Conservation (phyloP, 345 rosid species). For the Eucalyptus brandiana region DNA sequence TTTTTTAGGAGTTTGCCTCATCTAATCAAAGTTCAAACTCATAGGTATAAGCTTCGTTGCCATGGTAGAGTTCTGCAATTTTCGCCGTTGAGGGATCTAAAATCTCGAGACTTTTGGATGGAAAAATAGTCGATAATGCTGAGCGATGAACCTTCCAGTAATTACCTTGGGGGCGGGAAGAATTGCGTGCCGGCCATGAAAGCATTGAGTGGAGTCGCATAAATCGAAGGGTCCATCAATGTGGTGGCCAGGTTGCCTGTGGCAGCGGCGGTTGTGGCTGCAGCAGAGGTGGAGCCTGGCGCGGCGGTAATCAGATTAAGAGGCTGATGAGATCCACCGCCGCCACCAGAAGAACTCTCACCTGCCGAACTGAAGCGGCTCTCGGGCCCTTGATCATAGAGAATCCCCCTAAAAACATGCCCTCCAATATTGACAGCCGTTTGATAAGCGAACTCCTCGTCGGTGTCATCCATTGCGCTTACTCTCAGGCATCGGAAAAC, state of each 20-base stretch:
- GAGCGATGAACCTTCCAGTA: not conserved
- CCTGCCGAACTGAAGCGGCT: not conserved
- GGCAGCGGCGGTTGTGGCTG: not conserved
- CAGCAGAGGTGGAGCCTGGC: not conserved
- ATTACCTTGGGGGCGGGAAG: constrained; percentile 28
- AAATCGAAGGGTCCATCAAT: constrained; percentile 7
- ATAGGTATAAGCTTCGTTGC: not conserved
- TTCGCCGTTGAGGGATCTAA: not conserved
- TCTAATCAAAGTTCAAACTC: not conserved
- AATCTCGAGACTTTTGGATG: not conserved
- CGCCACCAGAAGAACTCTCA: constrained; percentile 24
- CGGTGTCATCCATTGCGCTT: constrained; percentile 39
- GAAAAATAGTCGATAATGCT: not conserved
- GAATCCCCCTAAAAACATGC: constrained; percentile 61
- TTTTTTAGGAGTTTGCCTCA: not conserved
- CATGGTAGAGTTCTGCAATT: not conserved
- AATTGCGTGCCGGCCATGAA: constrained; percentile 35
- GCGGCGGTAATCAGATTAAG: constrained; percentile 11
- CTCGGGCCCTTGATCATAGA: constrained; percentile 42
- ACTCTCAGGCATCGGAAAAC: constrained; percentile 52
- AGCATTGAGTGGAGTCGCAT: constrained; percentile 21
- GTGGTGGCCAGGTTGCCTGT: not conserved
- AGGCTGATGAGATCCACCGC: constrained; percentile 13
- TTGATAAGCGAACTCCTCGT: constrained; percentile 58
- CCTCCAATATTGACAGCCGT: constrained; percentile 71